These are phyloP conservation scores for Cladophialophora psammophila DNA, from an alignment of 2,329 filamentous ascomycete species.

Conservation along the genomic window DNA sequence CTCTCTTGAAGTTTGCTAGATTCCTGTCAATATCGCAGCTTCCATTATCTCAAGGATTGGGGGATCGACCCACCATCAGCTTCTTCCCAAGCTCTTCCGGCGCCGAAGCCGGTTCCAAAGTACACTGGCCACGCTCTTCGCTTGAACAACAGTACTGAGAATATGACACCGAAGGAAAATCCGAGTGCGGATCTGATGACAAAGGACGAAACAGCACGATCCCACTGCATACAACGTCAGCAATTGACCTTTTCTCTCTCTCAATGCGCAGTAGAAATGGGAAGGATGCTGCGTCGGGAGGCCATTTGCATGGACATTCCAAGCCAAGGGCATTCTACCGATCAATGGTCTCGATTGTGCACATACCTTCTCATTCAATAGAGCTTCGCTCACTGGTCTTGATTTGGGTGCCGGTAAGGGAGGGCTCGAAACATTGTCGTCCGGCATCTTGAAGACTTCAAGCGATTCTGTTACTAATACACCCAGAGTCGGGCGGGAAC, in stretches of 20 bases:
- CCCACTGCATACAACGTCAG: slow-evolving; percentile 73
- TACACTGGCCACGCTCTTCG: slow-evolving; percentile 97
- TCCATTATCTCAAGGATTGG: neutral
- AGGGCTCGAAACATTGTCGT: slow-evolving; percentile 62
- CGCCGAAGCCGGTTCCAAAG: slow-evolving; percentile 91
- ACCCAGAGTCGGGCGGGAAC: neutral
- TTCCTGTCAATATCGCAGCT: slow-evolving; percentile 20
- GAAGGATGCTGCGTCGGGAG: neutral
- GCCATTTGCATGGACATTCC: neutral
- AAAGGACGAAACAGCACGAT: slow-evolving; percentile 96
- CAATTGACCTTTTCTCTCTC: slow-evolving; percentile 15
- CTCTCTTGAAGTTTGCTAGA: slow-evolving; percentile 42
- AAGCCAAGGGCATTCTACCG: neutral
- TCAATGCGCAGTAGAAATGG: neutral
- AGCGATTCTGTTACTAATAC: neutral
- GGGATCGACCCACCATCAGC: slow-evolving; percentile 74
- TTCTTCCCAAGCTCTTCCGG: slow-evolving; percentile 96
- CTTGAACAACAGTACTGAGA: slow-evolving; percentile 98
- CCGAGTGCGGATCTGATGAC: slow-evolving; percentile 96
- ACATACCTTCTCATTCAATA: slow-evolving; percentile 97
- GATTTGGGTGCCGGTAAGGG: slow-evolving; percentile 73
- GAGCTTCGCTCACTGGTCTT: slow-evolving; percentile 90
- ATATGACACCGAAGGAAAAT: slow-evolving; percentile 96
- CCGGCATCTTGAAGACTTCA: slow-evolving; percentile 59
- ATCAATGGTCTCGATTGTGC: neutral